A percentile compares a stretch with the other conserved stretches of the same genome.
Conservation (phyloP, 306 rosid species). For the Glycyrrhiza uralensis region DNA sequence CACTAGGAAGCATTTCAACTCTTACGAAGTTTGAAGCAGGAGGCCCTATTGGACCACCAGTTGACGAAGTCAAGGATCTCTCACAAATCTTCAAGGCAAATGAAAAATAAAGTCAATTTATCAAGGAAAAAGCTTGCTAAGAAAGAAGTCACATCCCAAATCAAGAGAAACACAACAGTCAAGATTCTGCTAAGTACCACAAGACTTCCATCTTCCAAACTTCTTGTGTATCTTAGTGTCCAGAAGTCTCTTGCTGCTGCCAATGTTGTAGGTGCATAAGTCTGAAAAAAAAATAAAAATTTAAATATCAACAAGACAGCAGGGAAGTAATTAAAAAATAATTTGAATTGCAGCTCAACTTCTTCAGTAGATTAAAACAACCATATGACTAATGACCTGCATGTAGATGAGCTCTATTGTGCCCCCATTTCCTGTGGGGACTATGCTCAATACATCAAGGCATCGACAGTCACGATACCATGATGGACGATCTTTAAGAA, state of each 20-base stretch:
- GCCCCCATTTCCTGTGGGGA: constrained; percentile 81
- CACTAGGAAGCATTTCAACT: constrained; percentile 88
- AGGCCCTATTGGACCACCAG: constrained; percentile 69
- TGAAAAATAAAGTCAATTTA: background rate
- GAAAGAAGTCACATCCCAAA: background rate
- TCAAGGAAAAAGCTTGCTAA: background rate
- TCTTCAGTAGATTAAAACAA: background rate
- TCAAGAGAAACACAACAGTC: background rate
- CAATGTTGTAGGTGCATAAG: constrained; percentile 86
- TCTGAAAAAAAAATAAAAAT: constrained; percentile 38
- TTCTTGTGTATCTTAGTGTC: constrained; percentile 77
- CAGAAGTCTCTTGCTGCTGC: constrained; percentile 93
- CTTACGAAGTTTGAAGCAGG: constrained; percentile 60
- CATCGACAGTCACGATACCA: constrained; percentile 93
- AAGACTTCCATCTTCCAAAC: constrained; percentile 84
- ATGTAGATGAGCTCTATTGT: constrained; percentile 79
- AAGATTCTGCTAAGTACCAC: constrained; percentile 53
- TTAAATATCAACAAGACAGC: background rate
- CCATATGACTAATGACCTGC: constrained; percentile 68
- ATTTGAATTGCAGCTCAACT: background rate
- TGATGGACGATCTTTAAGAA: constrained; percentile 77
- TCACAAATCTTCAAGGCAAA: constrained; percentile 64
- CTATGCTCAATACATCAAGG: constrained; percentile 60
- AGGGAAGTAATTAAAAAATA: background rate
- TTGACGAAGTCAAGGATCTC: constrained; percentile 70